Base-by-base conservation (phyloP, 306 rosid genomes). In the Casuarina cunninghamiana region DNA sequence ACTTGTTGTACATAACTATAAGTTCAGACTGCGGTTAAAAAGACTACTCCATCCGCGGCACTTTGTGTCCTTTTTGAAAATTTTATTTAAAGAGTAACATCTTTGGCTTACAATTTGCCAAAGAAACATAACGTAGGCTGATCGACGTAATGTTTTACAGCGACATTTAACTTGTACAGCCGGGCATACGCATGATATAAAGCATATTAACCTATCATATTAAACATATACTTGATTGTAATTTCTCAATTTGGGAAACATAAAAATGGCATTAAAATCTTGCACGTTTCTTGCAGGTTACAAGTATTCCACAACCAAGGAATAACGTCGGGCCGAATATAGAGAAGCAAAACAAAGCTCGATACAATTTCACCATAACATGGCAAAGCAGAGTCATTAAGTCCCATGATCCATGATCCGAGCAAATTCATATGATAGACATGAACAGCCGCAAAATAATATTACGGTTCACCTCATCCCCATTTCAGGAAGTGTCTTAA, bases 401-500 rank as follows among this genome's bases (percentile, higher is more conserved):
- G 32, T 26, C 32, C 32, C 32, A 0, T 26, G 32, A 26, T 26
- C 32, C 32, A 53, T 53, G 11, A 72, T 72, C 49, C 60, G 6
- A 35, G 42, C 80, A 26, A 55, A 80, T 76, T 67, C 75, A 68
- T 55, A 37, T 60, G 17, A 12, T 45, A 4, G 74, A 37, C 38
- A 53, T 16, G 32, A 54, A 79, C 57, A 66, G 63, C 70, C 53
- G 13, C 51, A 48, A 53, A 78, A 67, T 65, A 72, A 74, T 67
- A 65, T 77, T 32, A 50, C 55, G 68, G 76, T 7, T 71, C 69
- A 51, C 32, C 37, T 32, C 69, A 32, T 39, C 72, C 81, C 75
- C 83, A 48, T 63, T 0, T 44, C 57, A 49, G 60, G 76, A 73
- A 42, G 68, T 46, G 53, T 39, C 67, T 43, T 17, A 16, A n/a